Conservation (phyloP, 306 rosid species). For the Trifolium pratense region DNA sequence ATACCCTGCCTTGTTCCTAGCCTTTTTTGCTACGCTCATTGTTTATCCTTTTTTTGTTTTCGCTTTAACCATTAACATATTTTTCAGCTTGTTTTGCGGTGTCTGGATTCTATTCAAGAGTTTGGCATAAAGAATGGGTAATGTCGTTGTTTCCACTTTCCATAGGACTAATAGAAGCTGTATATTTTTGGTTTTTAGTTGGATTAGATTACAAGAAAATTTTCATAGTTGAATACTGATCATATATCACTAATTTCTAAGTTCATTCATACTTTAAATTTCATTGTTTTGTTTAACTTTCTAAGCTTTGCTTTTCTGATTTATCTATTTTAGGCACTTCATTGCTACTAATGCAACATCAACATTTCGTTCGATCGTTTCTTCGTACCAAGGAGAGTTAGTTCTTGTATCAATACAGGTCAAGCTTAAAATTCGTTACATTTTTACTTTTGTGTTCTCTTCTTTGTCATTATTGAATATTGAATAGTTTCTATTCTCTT, state of each 20-base stretch:
- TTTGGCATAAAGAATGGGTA: slow-evolving; percentile 68
- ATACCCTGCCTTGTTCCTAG: background rate
- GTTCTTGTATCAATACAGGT: slow-evolving; percentile 91
- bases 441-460: background rate
- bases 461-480: background rate
- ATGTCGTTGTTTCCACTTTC: slow-evolving; percentile 41
- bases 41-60: background rate
- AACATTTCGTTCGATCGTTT: slow-evolving; percentile 73
- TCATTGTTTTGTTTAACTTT: slow-evolving; percentile 28
- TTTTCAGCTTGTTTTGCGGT: slow-evolving; percentile 80
- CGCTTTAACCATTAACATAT: slow-evolving; percentile 14
- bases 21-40: background rate
- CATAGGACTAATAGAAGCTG: slow-evolving; percentile 1
- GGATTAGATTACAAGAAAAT: slow-evolving; percentile 11
- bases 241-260: slow-evolving; percentile 17
- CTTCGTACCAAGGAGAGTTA: slow-evolving; percentile 76
- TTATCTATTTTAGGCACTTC: slow-evolving; percentile 63
- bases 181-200: slow-evolving; percentile 28
- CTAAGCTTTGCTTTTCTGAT: slow-evolving; percentile 31
- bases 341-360: slow-evolving; percentile 88
- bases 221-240: slow-evolving; percentile 25
- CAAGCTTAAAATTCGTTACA: slow-evolving; percentile 28
- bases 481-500: no score
- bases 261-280: slow-evolving; percentile 23
- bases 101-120: slow-evolving; percentile 59